Conservation (phyloP, 176 grass and related monocot genomes). For the Avena insularis region DNA sequence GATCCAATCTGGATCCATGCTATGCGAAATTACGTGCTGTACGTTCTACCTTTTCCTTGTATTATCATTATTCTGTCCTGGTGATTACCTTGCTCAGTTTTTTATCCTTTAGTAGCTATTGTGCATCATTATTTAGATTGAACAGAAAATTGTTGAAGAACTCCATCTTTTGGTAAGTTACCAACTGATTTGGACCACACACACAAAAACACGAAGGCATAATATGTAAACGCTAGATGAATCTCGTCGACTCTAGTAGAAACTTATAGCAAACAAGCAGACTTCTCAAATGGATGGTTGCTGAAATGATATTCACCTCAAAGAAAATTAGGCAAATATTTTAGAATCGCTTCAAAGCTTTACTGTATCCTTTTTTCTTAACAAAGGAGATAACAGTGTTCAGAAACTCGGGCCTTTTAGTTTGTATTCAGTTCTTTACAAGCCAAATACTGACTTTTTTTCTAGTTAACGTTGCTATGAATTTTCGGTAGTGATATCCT, state of each 20-base stretch:
- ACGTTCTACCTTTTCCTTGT: slow-evolving; percentile 45
- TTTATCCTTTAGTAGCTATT: neutral
- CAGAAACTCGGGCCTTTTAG: neutral
- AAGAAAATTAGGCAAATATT: neutral
- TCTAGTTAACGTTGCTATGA: neutral
- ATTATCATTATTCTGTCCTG: slow-evolving; percentile 6
- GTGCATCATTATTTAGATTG: neutral
- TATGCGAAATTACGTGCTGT: slow-evolving; percentile 91
- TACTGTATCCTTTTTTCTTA: neutral
- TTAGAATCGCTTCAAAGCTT: slow-evolving; percentile 10
- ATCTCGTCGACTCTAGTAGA: neutral
- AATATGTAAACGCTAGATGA: neutral
- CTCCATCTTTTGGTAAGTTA: neutral
- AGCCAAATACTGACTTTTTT: slow-evolving; percentile 5
- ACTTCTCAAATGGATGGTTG: neutral
- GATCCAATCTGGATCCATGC: slow-evolving; percentile 69
- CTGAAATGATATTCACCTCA: neutral
- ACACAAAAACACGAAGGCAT: neutral
- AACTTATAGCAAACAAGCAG: neutral
- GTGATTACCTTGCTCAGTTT: neutral
- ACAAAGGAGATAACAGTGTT: neutral
- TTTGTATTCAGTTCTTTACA: slow-evolving; percentile 4
- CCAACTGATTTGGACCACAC: slow-evolving; percentile 9
- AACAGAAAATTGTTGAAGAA: neutral
- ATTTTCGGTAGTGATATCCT: slow-evolving; percentile 1